Base-by-base conservation (phyloP, 768 basidiomycete species). In the Rhizopogon vesiculosus region DNA sequence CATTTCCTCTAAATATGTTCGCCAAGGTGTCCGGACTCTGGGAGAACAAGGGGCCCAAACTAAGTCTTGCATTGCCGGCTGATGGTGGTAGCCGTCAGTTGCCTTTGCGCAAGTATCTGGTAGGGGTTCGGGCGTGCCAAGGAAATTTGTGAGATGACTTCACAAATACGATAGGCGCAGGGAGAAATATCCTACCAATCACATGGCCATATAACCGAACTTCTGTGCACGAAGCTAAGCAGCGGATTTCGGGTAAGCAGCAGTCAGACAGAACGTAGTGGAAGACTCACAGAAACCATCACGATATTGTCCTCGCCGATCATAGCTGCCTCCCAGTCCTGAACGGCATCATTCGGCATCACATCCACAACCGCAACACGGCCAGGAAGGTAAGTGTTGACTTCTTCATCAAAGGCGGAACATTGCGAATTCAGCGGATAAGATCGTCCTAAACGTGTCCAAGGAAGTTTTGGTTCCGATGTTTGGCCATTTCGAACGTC, bases 301-400 rank as follows among this genome's bases (percentile, higher is more conserved):
- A 75, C 44, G 22, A 74, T 61, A 18, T 66, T 65, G 49, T 75
- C 64, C 55, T 75, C 74, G 5, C 69, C 64, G 12, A 74, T 62
- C 74, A 74, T 74, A 25, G 62, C 62, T 39, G 69, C 64, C 4
- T 64, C 64, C 68, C 69, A 71, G 9, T 60, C 61, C 15, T 38
- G 15, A 38, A 18, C 2, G 8, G 46, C 4, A 29, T 28, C 38
- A 51, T 29, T 54, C 4, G 46, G 16, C 19, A 45, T 33, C n/a
- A 48, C n/a, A 7, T 59, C 41, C 44, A 68, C 2, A 41, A 25
- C 51, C 29, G 51, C 53, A 16, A 66, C 69, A 53, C 61, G 66
- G 18, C 68, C 68, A n/a, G 70, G 71, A 13, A 70, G 55, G 38
- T 40, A 51, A 13, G 71, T 74, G 3, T 22, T 28, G 15, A 74